Evolutionary conservation across 2,329 filamentous ascomycete genomes (phyloP).

Genomic region (Penicillium sp.): DNA sequence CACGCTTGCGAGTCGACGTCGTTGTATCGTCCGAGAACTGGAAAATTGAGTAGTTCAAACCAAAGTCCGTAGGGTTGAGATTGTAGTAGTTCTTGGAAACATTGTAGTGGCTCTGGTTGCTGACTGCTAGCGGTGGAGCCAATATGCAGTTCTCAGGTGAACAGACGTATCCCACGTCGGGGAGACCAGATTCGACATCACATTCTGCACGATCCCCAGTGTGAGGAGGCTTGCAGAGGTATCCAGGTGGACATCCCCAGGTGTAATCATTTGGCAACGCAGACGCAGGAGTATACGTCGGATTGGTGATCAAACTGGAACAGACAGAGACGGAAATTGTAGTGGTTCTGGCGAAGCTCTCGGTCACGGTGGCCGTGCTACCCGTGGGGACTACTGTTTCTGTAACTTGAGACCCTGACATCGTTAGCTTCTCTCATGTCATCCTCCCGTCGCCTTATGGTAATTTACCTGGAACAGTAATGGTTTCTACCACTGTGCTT

Average conservation of each 20-base stretch:
- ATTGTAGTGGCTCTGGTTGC: constrained; percentile 49
- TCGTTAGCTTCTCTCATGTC: not conserved
- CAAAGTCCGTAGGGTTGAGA: constrained; percentile 63
- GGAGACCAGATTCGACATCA: constrained; percentile 43
- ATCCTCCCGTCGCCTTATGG: too few relatives aligned
- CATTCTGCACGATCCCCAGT: constrained; percentile 35
- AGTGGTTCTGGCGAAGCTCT: not conserved
- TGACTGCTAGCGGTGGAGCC: constrained; percentile 28
- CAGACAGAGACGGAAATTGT: constrained; percentile 25
- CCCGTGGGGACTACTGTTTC: not conserved
- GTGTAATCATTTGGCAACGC: constrained; percentile 34
- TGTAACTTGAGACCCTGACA: not conserved
- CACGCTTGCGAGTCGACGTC: constrained; percentile 1
- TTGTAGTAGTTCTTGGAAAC: constrained; percentile 63
- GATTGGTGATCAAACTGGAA: constrained; percentile 30
- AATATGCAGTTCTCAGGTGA: constrained; percentile 42
- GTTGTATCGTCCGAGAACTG: not conserved
- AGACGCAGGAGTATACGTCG: constrained; percentile 28
- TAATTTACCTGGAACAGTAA: constrained; percentile 8
- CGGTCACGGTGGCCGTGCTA: not conserved
- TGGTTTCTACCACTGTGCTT: not conserved
- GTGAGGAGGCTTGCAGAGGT: constrained; percentile 42
- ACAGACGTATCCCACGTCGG: constrained; percentile 41
- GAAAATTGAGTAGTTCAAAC: constrained; percentile 65
- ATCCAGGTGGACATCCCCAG: constrained; percentile 49